A percentile compares a stretch with the other conserved stretches of the same genome.
phyloP scores from a whole-genome alignment of 2,329 filamentous ascomycete genomes.

The Ceratocystis colombiana region DNA sequence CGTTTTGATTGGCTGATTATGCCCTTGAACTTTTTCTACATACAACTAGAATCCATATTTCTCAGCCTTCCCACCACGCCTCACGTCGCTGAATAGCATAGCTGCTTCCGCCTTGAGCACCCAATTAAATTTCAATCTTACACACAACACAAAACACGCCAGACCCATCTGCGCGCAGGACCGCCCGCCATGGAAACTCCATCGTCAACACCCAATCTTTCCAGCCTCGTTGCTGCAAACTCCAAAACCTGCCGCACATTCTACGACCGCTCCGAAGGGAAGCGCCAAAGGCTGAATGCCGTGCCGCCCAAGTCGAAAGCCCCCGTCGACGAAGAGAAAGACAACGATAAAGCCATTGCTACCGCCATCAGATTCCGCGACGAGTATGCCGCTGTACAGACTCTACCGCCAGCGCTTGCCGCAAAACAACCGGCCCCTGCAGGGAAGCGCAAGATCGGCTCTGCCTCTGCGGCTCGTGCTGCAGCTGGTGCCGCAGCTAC shows the following conservation, averaged over 20 bases:
- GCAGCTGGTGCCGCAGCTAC: slow-evolving; percentile 32
- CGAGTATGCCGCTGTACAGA: slow-evolving; percentile 70
- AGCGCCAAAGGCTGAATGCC: slow-evolving; percentile 36
- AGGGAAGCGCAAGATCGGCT: slow-evolving; percentile 21
- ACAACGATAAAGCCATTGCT: slow-evolving; percentile 29
- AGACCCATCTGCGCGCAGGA: background rate
- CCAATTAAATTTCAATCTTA: background rate
- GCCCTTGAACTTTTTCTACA: background rate
- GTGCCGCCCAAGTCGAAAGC: slow-evolving; percentile 27
- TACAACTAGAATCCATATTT: background rate
- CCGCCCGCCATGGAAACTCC: slow-evolving; percentile 20
- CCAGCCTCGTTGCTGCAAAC: slow-evolving; percentile 25
- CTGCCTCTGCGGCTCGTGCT: slow-evolving; percentile 10
- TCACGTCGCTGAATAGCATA: background rate
- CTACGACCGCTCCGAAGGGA: slow-evolving; percentile 29
- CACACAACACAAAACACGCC: background rate
- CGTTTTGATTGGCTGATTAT: slow-evolving; percentile 4
- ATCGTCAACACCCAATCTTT: slow-evolving; percentile 20
- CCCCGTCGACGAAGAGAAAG: background rate
- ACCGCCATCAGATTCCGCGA: slow-evolving; percentile 46
- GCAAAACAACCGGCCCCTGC: slow-evolving; percentile 57
- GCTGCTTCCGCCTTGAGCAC: background rate
- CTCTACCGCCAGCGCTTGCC: slow-evolving; percentile 66
- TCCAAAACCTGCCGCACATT: slow-evolving; percentile 23
- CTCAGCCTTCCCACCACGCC: slow-evolving; percentile 2